phyloP scores from a whole-genome alignment of 2,329 filamentous ascomycete genomes.

The Microsporum canis region DNA sequence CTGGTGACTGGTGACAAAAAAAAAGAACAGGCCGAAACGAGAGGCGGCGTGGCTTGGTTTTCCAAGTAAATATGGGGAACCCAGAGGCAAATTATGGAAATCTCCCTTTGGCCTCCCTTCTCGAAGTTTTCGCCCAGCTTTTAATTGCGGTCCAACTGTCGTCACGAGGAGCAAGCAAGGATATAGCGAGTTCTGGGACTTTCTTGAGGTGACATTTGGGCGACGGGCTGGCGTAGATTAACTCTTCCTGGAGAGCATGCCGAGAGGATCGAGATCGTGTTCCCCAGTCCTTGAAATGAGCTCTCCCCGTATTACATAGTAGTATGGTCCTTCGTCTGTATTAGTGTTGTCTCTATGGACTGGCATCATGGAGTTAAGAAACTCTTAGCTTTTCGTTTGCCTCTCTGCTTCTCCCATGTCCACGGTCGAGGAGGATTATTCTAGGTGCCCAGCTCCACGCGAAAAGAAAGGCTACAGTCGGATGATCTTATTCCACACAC shows the following conservation, averaged over 20 bases:
- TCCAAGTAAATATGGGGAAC: background rate
- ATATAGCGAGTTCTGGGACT: background rate
- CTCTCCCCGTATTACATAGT: background rate
- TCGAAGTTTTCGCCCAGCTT: background rate
- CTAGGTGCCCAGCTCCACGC: constrained; percentile 40
- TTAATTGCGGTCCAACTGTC: background rate
- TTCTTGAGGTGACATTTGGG: background rate
- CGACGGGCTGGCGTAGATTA: background rate
- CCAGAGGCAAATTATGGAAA: background rate
- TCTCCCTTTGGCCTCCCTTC: background rate
- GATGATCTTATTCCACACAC: constrained; percentile 18
- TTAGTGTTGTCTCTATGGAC: background rate
- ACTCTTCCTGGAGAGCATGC: background rate
- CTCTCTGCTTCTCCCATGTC: background rate
- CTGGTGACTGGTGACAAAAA: too few relatives aligned
- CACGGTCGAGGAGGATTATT: constrained; percentile 15
- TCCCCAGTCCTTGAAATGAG: background rate
- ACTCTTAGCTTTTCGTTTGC: background rate
- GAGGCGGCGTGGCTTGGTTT: background rate
- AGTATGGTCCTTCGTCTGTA: background rate
- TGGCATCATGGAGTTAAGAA: background rate
- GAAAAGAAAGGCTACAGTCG: constrained; percentile 38
- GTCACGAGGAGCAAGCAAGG: background rate
- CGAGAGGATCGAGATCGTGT: background rate
- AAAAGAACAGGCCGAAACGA: background rate